phyloP scores from a whole-genome alignment of 2,329 filamentous ascomycete genomes.

The Arachnomyces sp. region DNA sequence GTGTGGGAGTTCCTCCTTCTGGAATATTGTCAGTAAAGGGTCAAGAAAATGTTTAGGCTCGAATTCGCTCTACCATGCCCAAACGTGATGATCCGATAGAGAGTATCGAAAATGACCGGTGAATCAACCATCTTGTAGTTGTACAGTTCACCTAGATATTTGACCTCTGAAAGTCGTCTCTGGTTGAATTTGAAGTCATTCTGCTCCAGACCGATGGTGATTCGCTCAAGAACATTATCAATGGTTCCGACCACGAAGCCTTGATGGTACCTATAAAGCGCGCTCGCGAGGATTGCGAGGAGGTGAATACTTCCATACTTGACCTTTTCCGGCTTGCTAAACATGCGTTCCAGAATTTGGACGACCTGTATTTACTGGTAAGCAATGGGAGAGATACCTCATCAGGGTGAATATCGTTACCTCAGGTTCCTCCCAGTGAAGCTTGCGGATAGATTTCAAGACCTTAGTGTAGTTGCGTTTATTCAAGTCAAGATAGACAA shows the following conservation, averaged over 20 bases:
- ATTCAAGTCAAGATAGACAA: conserved; percentile 88
- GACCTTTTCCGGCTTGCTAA: conserved; percentile 92
- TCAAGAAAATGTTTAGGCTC: neutral
- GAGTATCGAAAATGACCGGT: conserved; percentile 84
- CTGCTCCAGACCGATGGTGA: conserved; percentile 79
- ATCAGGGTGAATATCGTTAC: conserved; percentile 30
- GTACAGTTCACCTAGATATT: conserved; percentile 92
- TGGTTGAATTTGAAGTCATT: conserved; percentile 99
- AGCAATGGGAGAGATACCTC: neutral
- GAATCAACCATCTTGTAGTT: conserved; percentile 97
- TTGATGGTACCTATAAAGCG: conserved; percentile 84
- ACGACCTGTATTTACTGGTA: conserved; percentile 50
- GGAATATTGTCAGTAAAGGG: conserved; percentile 12
- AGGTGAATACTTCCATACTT: conserved; percentile 96
- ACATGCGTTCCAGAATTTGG: conserved; percentile 74
- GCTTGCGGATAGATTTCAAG: conserved; percentile 83
- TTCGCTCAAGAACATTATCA: conserved; percentile 81
- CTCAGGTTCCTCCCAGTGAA: conserved; percentile 95
- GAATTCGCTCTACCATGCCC: conserved; percentile 56
- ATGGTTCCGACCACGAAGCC: conserved; percentile 86
- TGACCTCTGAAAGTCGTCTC: conserved; percentile 86
- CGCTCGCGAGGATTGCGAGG: conserved; percentile 78
- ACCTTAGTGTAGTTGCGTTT: conserved; percentile 92
- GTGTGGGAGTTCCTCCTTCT: conserved; percentile 69
- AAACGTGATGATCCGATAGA: conserved; percentile 92